Conservation (phyloP, 345 rosid species). For the Lepidium africanum region DNA sequence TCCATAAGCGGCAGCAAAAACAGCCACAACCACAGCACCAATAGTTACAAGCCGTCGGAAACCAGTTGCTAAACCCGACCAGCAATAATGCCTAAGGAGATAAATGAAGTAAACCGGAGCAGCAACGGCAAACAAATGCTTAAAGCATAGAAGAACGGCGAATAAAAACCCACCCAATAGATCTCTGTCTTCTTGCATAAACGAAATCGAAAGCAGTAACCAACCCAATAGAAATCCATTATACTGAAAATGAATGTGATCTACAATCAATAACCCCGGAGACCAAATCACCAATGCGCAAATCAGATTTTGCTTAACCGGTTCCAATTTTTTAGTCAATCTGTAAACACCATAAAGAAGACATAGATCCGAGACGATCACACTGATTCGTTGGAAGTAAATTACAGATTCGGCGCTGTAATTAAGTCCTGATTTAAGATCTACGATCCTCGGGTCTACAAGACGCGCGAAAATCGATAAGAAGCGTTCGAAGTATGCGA, state of each 20-base stretch:
- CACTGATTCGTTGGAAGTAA: constrained; percentile 64
- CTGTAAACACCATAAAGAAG: constrained; percentile 54
- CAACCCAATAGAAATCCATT: constrained; percentile 81
- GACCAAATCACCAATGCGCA: constrained; percentile 75
- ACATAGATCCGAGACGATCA: constrained; percentile 59
- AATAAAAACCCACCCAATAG: constrained; percentile 74
- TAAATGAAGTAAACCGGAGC: constrained; percentile 91
- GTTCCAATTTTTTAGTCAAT: constrained; percentile 33
- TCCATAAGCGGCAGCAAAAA: constrained; percentile 63
- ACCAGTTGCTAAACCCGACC: constrained; percentile 51
- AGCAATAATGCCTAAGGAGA: constrained; percentile 73
- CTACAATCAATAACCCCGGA: constrained; percentile 75
- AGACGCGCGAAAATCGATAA: constrained; percentile 51
- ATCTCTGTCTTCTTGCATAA: constrained; percentile 68
- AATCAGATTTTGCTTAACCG: constrained; percentile 36
- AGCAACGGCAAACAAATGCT: constrained; percentile 91
- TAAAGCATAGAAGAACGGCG: constrained; percentile 72
- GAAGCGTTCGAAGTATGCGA: constrained; percentile 56
- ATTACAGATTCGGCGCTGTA: constrained; percentile 45
- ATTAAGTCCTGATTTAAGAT: constrained; percentile 52
- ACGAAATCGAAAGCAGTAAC: constrained; percentile 76
- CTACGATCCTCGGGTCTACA: constrained; percentile 61
- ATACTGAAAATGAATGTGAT: constrained; percentile 91
- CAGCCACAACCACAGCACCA: constrained; percentile 61
- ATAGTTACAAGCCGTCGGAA: constrained; percentile 40